Conservation (phyloP, 495 filamentous ascomycete genomes). For the Acidomyces sp. region DNA sequence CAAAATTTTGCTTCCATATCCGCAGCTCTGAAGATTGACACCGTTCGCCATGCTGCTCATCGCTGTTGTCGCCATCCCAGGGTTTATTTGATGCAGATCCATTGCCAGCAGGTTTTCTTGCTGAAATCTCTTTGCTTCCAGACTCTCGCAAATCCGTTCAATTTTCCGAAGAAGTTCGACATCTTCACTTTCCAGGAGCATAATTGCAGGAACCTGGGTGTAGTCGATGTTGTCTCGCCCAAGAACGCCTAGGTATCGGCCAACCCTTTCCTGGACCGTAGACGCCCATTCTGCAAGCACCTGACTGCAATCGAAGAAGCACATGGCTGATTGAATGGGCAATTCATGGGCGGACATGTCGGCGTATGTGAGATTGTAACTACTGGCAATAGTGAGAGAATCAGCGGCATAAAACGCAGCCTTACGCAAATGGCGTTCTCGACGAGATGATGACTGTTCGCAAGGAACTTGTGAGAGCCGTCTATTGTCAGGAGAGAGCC, state of each 20-base stretch:
- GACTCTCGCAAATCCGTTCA: constrained; percentile 61
- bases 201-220: constrained; percentile 62
- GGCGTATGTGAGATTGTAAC: constrained; percentile 73
- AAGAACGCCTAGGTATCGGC: constrained; percentile 72
- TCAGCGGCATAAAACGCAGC: constrained; percentile 92
- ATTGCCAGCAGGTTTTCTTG: constrained; percentile 22
- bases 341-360: constrained; percentile 77
- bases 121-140: constrained; percentile 58
- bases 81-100: constrained; percentile 32
- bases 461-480: constrained; percentile 1
- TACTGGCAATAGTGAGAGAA: constrained; percentile 80
- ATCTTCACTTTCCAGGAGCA: constrained; percentile 89
- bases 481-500: not conserved
- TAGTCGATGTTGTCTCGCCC: constrained; percentile 71
- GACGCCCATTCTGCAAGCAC: constrained; percentile 94
- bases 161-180: constrained; percentile 77
- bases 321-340: constrained; percentile 87
- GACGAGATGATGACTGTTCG: constrained; percentile 39
- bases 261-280: constrained; percentile 88
- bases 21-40: constrained; percentile 48
- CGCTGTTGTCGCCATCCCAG: constrained; percentile 35
- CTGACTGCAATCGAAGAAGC: constrained; percentile 90
- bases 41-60: constrained; percentile 36
- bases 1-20: constrained; percentile 77
- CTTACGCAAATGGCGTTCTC: constrained; percentile 82